Percentiles rank a stretch among this genome's conserved stretches.
These are phyloP conservation scores for Pelargonium nanum DNA, from an alignment of 345 rosid species.

Conservation along the genomic window DNA sequence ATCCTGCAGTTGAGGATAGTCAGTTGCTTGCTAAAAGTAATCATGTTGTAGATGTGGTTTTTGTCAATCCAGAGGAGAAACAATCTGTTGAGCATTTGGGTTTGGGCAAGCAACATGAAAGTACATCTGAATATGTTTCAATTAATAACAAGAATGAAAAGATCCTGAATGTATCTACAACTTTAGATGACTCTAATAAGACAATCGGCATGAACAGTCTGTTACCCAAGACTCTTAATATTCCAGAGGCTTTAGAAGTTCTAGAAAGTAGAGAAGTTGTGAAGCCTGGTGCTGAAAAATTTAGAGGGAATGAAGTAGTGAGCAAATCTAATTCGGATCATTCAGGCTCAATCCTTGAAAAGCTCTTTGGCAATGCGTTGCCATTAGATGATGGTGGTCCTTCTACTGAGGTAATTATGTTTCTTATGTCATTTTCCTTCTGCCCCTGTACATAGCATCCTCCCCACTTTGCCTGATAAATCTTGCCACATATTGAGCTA, in stretches of 20 bases:
- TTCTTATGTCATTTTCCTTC: not conserved
- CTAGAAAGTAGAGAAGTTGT: slow-evolving; percentile 22
- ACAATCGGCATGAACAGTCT: slow-evolving; percentile 18
- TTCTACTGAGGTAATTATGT: slow-evolving; percentile 12
- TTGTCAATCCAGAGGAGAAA: slow-evolving; percentile 30
- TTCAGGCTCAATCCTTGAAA: slow-evolving; percentile 67
- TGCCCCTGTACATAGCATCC: not conserved
- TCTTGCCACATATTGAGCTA: not conserved
- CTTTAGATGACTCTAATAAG: slow-evolving; percentile 29
- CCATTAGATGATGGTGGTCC: slow-evolving; percentile 39
- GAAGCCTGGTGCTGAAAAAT: slow-evolving; percentile 32
- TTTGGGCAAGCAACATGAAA: slow-evolving; percentile 28
- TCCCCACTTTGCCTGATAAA: slow-evolving; percentile 1
- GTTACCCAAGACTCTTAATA: slow-evolving; percentile 22
- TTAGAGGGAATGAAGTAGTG: slow-evolving; percentile 23
- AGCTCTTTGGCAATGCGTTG: slow-evolving; percentile 52
- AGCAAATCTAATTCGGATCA: slow-evolving; percentile 25
- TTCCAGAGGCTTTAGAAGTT: slow-evolving; percentile 28
- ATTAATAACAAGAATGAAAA: slow-evolving; percentile 21
- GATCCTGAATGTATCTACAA: slow-evolving; percentile 24
- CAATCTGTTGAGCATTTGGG: slow-evolving; percentile 23
- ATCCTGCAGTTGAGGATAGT: slow-evolving; percentile 39
- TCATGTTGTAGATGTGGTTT: slow-evolving; percentile 20
- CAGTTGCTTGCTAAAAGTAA: slow-evolving; percentile 32
- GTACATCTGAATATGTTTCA: slow-evolving; percentile 19